A percentile compares a stretch with the other conserved stretches of the same genome.
Conservation (phyloP, 352 stramenopile species). For the Globisporangium solare region DNA sequence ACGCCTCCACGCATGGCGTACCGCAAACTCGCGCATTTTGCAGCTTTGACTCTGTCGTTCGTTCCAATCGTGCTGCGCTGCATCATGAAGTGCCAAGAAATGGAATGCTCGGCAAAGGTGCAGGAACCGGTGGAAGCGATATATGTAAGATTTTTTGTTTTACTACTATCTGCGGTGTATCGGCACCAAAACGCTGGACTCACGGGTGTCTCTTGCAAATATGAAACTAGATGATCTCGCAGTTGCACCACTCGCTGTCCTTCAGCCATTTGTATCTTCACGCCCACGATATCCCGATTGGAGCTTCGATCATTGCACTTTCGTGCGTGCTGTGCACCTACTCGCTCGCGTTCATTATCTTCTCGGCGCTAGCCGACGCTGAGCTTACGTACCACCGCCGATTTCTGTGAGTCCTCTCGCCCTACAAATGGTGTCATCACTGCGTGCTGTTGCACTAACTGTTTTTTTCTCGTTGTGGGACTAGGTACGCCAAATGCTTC, state of each 20-base stretch:
- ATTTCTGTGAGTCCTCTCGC: constrained; percentile 45
- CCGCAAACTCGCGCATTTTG: constrained; percentile 60
- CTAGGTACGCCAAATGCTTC: constrained; percentile 86
- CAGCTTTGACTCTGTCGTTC: constrained; percentile 47
- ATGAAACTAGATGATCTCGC: constrained; percentile 25
- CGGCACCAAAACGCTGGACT: neutral
- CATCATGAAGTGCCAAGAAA: constrained; percentile 52
- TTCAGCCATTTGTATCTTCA: constrained; percentile 20
- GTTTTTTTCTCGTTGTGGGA: neutral
- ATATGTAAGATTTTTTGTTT: constrained; percentile 16
- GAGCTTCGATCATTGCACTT: constrained; percentile 47
- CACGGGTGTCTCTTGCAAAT: neutral
- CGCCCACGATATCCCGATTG: constrained; percentile 21
- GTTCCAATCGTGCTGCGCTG: constrained; percentile 55
- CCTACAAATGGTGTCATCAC: too few species aligned
- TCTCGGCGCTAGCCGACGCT: constrained; percentile 69
- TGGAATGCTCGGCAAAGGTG: constrained; percentile 44
- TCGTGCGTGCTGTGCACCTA: constrained; percentile 75
- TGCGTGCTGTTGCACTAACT: too few species aligned
- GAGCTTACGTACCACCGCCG: constrained; percentile 84
- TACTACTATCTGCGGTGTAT: neutral
- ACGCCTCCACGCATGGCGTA: constrained; percentile 62
- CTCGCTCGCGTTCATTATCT: constrained; percentile 68
- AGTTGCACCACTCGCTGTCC: constrained; percentile 28
- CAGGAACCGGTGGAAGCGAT: constrained; percentile 43